Conservation (phyloP, 371 early-diverging fungal genomes). For the Phascolomyces articulosus region DNA sequence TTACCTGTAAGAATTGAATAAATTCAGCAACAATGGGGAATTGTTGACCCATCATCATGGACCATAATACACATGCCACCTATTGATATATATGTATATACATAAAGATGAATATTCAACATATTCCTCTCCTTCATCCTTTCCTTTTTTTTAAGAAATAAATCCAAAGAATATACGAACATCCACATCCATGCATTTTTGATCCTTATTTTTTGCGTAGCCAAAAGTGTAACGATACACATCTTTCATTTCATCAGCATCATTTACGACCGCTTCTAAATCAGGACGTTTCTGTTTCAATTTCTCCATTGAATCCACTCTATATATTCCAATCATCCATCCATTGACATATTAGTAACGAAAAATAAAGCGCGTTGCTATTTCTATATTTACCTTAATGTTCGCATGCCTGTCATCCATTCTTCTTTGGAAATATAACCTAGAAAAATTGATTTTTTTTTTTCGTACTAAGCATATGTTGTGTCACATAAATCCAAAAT, state of each 20-base stretch:
- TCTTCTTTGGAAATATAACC: conserved; percentile 68
- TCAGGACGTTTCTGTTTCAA: conserved; percentile 44
- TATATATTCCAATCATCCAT: conserved; percentile 16
- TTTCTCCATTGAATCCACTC: conserved; percentile 58
- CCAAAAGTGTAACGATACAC: conserved; percentile 71
- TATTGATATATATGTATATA: too few relatives aligned
- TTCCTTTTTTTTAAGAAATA: too few relatives aligned
- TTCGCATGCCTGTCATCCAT: conserved; percentile 70
- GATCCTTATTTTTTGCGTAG: conserved; percentile 71
- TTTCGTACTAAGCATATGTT: neutral
- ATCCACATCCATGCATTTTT: conserved; percentile 71
- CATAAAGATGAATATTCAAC: too few relatives aligned
- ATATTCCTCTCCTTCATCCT: too few relatives aligned
- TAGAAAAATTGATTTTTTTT: conserved; percentile 10
- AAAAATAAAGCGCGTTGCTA: neutral
- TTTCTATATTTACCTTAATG: conserved; percentile 47
- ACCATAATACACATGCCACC: conserved; percentile 64
- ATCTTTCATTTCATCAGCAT: conserved; percentile 58
- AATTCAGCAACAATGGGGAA: conserved; percentile 56
- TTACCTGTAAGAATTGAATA: conserved; percentile 54
- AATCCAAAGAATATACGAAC: too few relatives aligned
- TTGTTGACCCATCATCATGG: conserved; percentile 47
- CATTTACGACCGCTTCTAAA: conserved; percentile 45
- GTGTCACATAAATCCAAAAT: neutral
- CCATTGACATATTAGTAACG: too few relatives aligned